Evolutionary conservation across 306 rosid species (phyloP).

Genomic region (Ziziphus jujuba): DNA sequence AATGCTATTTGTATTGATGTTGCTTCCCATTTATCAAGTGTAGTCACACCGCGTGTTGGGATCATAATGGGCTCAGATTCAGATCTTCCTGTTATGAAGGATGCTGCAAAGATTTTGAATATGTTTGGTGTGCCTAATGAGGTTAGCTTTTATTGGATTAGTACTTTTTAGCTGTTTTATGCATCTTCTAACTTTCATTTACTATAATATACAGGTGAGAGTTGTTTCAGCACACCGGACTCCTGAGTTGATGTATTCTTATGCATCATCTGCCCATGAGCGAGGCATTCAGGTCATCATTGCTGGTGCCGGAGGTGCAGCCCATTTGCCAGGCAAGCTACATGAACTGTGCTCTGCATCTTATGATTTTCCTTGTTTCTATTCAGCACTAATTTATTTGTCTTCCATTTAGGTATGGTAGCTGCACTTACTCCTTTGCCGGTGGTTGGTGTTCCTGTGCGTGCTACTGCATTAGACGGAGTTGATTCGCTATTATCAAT

Average conservation of each 20-base stretch:
- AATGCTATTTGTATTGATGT: conserved; percentile 2
- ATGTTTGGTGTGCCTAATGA: conserved; percentile 72
- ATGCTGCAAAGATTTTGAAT: conserved; percentile 72
- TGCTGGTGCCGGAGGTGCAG: conserved; percentile 98
- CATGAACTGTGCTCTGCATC: conserved; percentile 9
- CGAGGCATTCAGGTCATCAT: conserved; percentile 81
- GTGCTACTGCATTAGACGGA: conserved; percentile 77
- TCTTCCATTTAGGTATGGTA: conserved; percentile 72
- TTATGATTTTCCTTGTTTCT: conserved; percentile 1
- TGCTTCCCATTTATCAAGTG: conserved; percentile 26
- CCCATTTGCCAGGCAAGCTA: conserved; percentile 80
- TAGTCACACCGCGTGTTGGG: conserved; percentile 72
- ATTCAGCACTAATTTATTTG: conserved; percentile 15
- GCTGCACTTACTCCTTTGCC: conserved; percentile 82
- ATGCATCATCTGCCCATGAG: conserved; percentile 62
- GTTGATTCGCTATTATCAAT: conserved; percentile 85
- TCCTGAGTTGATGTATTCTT: conserved; percentile 73
- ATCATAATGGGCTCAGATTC: conserved; percentile 97
- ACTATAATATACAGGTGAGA: conserved; percentile 52
- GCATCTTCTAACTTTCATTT: conserved; percentile 1
- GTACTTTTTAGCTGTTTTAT: background rate
- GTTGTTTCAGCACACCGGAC: conserved; percentile 94
- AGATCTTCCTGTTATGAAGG: conserved; percentile 92
- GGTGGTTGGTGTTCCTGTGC: conserved; percentile 89
- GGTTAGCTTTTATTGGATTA: conserved; percentile 32